Percentiles rank a stretch among this genome's conserved stretches.
These are phyloP conservation scores for Talaromyces atroroseus DNA, from an alignment of 2,329 filamentous ascomycete species.

Conservation along the genomic window DNA sequence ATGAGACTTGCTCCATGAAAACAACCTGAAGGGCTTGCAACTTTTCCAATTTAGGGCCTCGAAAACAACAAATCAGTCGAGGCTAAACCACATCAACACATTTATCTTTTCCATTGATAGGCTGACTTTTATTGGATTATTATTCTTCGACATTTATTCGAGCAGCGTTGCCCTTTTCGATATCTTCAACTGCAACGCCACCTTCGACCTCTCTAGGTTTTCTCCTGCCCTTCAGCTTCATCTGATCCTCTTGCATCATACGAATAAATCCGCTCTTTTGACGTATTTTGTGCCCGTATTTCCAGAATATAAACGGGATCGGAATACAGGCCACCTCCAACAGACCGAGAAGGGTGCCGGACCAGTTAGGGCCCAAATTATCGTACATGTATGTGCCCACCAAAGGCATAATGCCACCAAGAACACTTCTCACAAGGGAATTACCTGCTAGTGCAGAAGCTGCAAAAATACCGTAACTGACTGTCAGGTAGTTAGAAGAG, in stretches of 20 bases:
- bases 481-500: constrained; percentile 70
- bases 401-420: constrained; percentile 74
- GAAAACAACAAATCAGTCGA: too few species aligned
- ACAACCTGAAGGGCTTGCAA: too few species aligned
- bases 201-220: constrained; percentile 18
- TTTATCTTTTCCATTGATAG: not conserved
- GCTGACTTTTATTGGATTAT: not conserved
- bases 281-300: constrained; percentile 53
- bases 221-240: constrained; percentile 40
- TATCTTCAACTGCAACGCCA: not conserved
- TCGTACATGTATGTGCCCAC: constrained; percentile 68
- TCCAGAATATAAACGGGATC: constrained; percentile 73
- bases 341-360: constrained; percentile 67
- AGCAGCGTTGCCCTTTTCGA: constrained; percentile 4
- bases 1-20: too few species aligned
- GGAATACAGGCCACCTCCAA: constrained; percentile 70
- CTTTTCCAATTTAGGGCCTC: too few species aligned
- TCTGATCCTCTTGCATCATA: constrained; percentile 52
- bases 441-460: constrained; percentile 77
- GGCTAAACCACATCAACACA: not conserved
- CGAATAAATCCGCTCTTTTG: constrained; percentile 51
- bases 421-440: constrained; percentile 63
- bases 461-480: constrained; percentile 74
- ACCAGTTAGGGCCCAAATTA: constrained; percentile 68
- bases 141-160: not conserved